These are phyloP conservation scores for Kwoniella dejecticola DNA, from an alignment of 768 basidiomycete species.

Conservation along the genomic window DNA sequence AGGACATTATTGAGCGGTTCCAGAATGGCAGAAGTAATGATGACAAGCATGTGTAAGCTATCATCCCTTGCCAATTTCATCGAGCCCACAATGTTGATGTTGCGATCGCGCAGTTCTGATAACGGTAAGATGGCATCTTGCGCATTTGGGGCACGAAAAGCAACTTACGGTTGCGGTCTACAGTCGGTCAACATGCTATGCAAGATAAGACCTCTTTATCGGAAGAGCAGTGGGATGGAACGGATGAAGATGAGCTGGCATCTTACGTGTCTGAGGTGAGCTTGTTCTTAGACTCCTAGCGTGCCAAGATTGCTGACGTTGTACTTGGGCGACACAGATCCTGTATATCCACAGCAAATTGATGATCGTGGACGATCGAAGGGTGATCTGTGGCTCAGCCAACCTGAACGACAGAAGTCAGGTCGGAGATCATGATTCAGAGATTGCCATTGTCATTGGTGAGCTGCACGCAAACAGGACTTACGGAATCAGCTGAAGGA, in stretches of 20 bases:
- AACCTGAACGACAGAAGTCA: conserved; percentile 61
- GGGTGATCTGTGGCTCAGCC: conserved; percentile 91
- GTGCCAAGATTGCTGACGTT: conserved; percentile 4
- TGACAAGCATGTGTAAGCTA: conserved; percentile 44
- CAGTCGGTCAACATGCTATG: conserved; percentile 78
- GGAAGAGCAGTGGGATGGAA: conserved; percentile 85
- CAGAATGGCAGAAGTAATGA: conserved; percentile 64
- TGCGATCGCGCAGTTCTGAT: conserved; percentile 29
- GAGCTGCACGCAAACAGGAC: background rate
- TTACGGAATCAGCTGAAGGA: background rate
- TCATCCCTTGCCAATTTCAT: background rate
- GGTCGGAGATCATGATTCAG: conserved; percentile 84
- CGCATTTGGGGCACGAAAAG: background rate
- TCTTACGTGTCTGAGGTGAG: conserved; percentile 64
- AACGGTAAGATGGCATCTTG: conserved; percentile 35
- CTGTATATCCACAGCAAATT: conserved; percentile 58
- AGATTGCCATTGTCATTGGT: conserved; percentile 81
- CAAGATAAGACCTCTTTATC: conserved; percentile 64
- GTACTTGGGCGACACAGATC: conserved; percentile 61
- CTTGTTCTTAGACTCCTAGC: conserved; percentile 17
- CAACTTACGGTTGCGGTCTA: too few relatives aligned
- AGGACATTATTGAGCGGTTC: conserved; percentile 69
- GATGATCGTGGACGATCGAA: conserved; percentile 91
- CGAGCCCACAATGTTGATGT: background rate
- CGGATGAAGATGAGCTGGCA: conserved; percentile 75